A percentile compares a stretch with the other conserved stretches of the same genome.
Conservation (phyloP, 2,329 filamentous ascomycete species). For the Hypocrella siamensis region DNA sequence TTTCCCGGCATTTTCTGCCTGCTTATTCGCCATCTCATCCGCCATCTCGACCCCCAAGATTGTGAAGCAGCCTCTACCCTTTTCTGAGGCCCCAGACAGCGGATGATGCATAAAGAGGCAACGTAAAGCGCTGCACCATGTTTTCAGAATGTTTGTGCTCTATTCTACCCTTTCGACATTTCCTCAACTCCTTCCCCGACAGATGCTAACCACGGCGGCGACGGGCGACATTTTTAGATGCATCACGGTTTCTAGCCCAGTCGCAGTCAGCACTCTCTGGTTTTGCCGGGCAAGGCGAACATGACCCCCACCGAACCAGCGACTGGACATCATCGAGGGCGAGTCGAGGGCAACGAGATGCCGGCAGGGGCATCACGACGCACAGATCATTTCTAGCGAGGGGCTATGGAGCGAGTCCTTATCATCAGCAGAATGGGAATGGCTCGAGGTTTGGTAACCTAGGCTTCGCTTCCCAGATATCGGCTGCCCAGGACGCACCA, state of each 20-base stretch:
- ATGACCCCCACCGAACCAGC: constrained; percentile 15
- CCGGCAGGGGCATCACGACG: constrained; percentile 11
- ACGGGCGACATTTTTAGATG: no score
- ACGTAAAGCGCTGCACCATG: constrained; percentile 14
- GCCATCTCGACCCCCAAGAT: no score
- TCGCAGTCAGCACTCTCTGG: constrained; percentile 79
- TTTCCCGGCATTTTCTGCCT: no score
- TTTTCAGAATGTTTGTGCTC: constrained; percentile 66
- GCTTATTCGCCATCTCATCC: no score
- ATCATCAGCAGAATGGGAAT: constrained; percentile 61
- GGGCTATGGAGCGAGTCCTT: constrained; percentile 53
- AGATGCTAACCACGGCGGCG: background rate
- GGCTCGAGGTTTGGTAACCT: constrained; percentile 56
- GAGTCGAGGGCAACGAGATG: constrained; percentile 15
- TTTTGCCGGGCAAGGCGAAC: constrained; percentile 43
- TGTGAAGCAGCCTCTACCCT: no score
- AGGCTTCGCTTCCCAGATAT: constrained; percentile 63
- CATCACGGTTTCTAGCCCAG: constrained; percentile 89
- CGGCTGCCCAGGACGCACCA: constrained; percentile 62
- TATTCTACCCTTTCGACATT: background rate
- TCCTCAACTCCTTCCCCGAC: background rate
- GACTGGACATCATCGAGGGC: constrained; percentile 19
- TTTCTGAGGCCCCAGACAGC: constrained; percentile 19
- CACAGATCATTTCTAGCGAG: constrained; percentile 29
- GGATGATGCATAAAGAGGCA: constrained; percentile 14